Conservation (phyloP, 2,329 filamentous ascomycete species). For the Fusarium subtropicale region DNA sequence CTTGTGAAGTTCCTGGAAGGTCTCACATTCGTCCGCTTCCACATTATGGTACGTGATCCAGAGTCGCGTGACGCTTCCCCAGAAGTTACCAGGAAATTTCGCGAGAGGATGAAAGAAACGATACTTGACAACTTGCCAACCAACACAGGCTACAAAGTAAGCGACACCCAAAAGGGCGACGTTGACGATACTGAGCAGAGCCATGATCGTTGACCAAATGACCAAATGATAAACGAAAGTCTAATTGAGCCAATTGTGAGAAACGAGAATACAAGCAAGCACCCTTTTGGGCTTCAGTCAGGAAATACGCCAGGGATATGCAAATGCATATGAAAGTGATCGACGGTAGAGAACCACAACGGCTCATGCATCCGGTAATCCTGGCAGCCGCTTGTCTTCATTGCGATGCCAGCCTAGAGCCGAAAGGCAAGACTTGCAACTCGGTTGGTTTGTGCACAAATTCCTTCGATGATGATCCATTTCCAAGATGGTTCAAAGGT, state of each 20-base stretch:
- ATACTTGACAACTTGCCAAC: constrained; percentile 32
- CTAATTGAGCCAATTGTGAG: constrained; percentile 11
- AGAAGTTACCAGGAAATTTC: constrained; percentile 37
- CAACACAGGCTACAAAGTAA: constrained; percentile 9
- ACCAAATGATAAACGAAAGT: background rate
- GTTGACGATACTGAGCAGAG: constrained; percentile 15
- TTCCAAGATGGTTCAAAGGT: constrained; percentile 10
- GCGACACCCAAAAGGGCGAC: constrained; percentile 18
- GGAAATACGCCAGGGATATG: background rate
- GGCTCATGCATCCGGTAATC: background rate
- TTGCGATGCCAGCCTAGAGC: background rate
- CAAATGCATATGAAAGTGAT: constrained; percentile 7
- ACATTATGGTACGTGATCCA: constrained; percentile 44
- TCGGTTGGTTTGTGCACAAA: background rate
- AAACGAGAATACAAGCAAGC: constrained; percentile 18
- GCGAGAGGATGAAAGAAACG: constrained; percentile 37
- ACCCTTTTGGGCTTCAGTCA: background rate
- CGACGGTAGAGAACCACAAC: background rate
- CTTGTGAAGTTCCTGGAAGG: constrained; percentile 33
- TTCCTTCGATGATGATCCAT: constrained; percentile 1
- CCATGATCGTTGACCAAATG: constrained; percentile 12
- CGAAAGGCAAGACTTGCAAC: background rate
- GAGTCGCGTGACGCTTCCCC: constrained; percentile 32
- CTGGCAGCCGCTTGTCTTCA: background rate
- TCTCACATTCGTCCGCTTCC: constrained; percentile 29